phyloP scores from a whole-genome alignment of 768 basidiomycete species.

The Rhizopogon vulgaris region DNA sequence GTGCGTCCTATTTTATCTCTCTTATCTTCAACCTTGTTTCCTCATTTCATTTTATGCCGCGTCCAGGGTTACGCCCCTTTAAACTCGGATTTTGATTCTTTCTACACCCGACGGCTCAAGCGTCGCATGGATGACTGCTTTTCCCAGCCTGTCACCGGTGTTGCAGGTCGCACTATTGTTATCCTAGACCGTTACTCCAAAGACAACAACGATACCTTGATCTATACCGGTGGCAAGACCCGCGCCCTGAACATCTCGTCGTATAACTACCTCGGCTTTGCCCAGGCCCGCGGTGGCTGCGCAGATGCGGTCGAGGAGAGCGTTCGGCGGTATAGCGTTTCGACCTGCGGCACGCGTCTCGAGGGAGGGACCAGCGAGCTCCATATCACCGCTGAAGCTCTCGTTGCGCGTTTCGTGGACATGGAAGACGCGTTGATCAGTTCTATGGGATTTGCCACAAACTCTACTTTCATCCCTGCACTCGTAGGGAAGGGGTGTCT shows the following conservation, averaged over 20 bases:
- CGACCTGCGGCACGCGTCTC: constrained; percentile 68
- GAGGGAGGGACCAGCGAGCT: constrained; percentile 86
- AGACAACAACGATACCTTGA: constrained; percentile 76
- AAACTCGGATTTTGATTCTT: constrained; percentile 98
- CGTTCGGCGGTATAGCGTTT: constrained; percentile 76
- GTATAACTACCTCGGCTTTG: constrained; percentile 99
- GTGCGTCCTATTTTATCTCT: constrained; percentile 43
- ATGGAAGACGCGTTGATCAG: constrained; percentile 85
- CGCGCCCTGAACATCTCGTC: constrained; percentile 95
- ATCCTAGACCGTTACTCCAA: constrained; percentile 78
- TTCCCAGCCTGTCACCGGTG: constrained; percentile 86
- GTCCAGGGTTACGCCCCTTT: constrained; percentile 92
- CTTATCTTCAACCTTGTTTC: neutral
- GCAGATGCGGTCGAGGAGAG: constrained; percentile 89
- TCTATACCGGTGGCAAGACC: constrained; percentile 72
- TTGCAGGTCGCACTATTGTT: constrained; percentile 89
- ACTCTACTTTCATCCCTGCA: constrained; percentile 90
- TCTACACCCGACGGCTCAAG: constrained; percentile 96
- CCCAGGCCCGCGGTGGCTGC: constrained; percentile 86
- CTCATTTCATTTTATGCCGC: constrained; percentile 2
- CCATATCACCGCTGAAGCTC: constrained; percentile 72
- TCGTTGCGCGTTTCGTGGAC: constrained; percentile 87
- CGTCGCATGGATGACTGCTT: constrained; percentile 94
- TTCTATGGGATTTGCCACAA: constrained; percentile 97
- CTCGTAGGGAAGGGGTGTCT: constrained; percentile 86